Base-by-base conservation (phyloP, 805 yeast species). In the Grigorovia transvaalensis region DNA sequence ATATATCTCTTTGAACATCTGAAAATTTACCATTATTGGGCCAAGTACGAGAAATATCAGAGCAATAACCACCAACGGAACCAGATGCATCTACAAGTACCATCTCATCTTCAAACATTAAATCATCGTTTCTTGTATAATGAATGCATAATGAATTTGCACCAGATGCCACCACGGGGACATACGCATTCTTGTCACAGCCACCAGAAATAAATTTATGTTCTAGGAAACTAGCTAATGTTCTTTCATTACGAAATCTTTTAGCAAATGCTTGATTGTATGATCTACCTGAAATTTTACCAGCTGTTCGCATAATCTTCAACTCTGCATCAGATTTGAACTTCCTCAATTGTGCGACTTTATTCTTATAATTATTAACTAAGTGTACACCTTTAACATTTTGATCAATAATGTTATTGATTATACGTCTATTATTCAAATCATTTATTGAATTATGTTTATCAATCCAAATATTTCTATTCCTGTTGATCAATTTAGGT, bases 21-120 rank as follows among this genome's bases (percentile, higher is more conserved):
- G 85, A 69, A 65, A 93, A 93, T 48, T 69, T 71, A 2, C 95
- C 88, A 42, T 77, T 77, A 47, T 82, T 84, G 5, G 99, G 99
- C 97, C 98, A 93, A 0, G 97, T 85, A 56, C 99, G 77, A 1
- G 98, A 90, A 46, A 93, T 93, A 68, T 93, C 99, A 1, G 97
- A 83, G 63, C 96, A 83, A 67, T 93, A 93, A 1, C 97, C 97
- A 44, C 98, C 99, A 45, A 84, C 66, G 48, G 85, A 78, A 4
- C 98, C 99, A 1, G 95, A 95, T 3, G 98, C 98, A 68, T 93
- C 99, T 2, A 93, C 89, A 30, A 93, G 78, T 8, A 89, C 96
- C 74, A 87, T 70, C 56, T 91, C 97, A 56, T 82, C 88, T 45
- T 78, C 76, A 52, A 78, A 77, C 55, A 93, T 74, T 12, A 85